Percentiles rank a stretch among this genome's conserved stretches.
Conservation (phyloP, 176 grass and related monocot genomes). For the Oryza australiensis region DNA sequence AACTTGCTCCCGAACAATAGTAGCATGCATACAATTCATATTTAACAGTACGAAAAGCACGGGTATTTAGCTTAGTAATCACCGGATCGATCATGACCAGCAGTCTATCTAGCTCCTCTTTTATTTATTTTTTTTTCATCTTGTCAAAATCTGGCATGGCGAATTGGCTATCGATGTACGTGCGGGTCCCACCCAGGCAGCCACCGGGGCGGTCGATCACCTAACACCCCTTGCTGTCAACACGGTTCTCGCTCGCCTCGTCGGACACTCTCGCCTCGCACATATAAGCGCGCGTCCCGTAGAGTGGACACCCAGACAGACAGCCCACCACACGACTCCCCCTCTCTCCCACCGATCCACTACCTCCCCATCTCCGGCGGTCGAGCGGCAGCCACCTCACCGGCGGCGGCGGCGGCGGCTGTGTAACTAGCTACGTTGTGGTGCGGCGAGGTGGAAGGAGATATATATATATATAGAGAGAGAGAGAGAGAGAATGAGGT, state of each 20-base stretch:
- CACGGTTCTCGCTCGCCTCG: constrained; percentile 1
- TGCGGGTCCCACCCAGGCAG: not conserved
- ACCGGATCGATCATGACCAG: no score
- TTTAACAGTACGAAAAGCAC: no score
- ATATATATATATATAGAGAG: not conserved
- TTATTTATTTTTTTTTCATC: not conserved
- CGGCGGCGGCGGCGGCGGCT: no score
- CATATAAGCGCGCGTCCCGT: constrained; percentile 41
- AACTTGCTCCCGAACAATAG: no score
- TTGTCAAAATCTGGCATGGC: not conserved
- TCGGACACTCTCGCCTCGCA: not conserved
- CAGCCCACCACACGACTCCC: constrained; percentile 36
- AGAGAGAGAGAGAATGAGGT: no score
- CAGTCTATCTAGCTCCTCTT: not conserved
- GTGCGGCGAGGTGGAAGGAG: not conserved
- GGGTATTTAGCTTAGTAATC: no score
- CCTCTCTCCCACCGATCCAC: no score
- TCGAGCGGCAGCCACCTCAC: not conserved
- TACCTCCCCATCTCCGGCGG: not conserved
- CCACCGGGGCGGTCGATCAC: constrained; percentile 4
- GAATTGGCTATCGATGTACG: no score
- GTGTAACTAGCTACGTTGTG: no score
- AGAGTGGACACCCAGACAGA: constrained; percentile 34
- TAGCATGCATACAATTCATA: no score
- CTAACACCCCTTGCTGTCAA: constrained; percentile 14